Conservation (phyloP, 202 grass and related monocot species). For the Miscanthus sacchariflorus region DNA sequence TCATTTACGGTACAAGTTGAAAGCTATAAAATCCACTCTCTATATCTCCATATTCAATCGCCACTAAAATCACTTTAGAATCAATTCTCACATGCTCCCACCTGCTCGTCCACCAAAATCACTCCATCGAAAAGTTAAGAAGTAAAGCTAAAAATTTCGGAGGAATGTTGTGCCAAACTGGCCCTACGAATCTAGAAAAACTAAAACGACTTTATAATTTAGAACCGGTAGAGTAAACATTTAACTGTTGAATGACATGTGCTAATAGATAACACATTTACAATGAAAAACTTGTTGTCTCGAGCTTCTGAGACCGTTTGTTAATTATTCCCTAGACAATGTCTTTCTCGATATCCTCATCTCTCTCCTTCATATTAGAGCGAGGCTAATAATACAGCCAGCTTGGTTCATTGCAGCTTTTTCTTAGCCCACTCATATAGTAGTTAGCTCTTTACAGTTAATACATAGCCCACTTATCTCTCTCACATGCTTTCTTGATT, state of each 20-base stretch:
- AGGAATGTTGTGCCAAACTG: neutral
- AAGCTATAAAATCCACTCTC: neutral
- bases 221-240: neutral
- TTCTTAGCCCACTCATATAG: too few species aligned
- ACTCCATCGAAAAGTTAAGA: neutral
- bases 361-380: neutral
- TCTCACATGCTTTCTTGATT: too few species aligned
- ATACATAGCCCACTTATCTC: too few species aligned
- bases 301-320: neutral
- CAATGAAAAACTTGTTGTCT: neutral
- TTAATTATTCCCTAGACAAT: neutral
- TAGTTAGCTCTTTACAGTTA: too few species aligned
- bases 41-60: rapidly evolving
- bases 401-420: too few species aligned
- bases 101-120: too few species aligned
- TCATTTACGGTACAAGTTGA: neutral
- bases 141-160: neutral
- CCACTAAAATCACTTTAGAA: neutral
- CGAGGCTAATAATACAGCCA: too few species aligned
- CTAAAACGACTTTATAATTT: neutral
- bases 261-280: neutral
- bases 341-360: neutral
- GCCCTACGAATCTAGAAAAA: too few species aligned
- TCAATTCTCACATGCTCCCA: neutral
- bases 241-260: neutral